phyloP scores from a whole-genome alignment of 805 yeast genomes.

The Candida orba region DNA sequence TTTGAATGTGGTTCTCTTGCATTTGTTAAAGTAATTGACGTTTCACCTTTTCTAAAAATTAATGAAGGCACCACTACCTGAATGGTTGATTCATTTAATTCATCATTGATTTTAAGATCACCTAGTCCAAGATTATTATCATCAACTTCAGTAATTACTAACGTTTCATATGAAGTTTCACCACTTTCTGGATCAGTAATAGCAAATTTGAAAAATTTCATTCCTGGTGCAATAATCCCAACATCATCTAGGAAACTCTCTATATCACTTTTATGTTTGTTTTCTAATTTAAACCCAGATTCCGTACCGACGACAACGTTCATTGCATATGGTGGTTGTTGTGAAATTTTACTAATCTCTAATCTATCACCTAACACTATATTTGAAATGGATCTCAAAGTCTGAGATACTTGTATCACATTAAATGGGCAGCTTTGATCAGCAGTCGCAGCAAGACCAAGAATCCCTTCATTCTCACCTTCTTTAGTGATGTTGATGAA shows the following conservation, averaged over 20 bases:
- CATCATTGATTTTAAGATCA: slow-evolving; percentile 14
- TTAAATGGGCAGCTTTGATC: slow-evolving; percentile 26
- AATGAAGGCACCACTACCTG: slow-evolving; percentile 40
- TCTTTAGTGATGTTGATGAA: slow-evolving; percentile 39
- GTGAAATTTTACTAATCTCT: slow-evolving; percentile 35
- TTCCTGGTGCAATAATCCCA: slow-evolving; percentile 58
- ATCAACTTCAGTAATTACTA: slow-evolving; percentile 23
- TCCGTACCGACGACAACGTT: slow-evolving; percentile 28
- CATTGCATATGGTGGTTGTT: slow-evolving; percentile 43
- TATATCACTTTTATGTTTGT: slow-evolving; percentile 26
- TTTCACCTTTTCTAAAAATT: slow-evolving; percentile 33
- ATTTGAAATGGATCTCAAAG: slow-evolving; percentile 36
- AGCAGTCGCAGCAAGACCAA: slow-evolving; percentile 36
- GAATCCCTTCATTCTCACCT: slow-evolving; percentile 36
- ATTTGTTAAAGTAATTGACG: slow-evolving; percentile 21
- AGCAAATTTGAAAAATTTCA: slow-evolving; percentile 26
- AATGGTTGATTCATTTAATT: slow-evolving; percentile 6
- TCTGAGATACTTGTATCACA: slow-evolving; percentile 42
- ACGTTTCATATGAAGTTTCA: slow-evolving; percentile 11
- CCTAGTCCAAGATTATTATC: slow-evolving; percentile 28
- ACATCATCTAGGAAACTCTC: slow-evolving; percentile 41
- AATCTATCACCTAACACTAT: slow-evolving; percentile 45
- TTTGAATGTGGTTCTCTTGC: slow-evolving; percentile 28
- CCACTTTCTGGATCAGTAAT: slow-evolving; percentile 12
- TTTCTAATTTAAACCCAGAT: slow-evolving; percentile 16